Base-by-base conservation (phyloP, 345 rosid species). In the Melastoma malabathricum region DNA sequence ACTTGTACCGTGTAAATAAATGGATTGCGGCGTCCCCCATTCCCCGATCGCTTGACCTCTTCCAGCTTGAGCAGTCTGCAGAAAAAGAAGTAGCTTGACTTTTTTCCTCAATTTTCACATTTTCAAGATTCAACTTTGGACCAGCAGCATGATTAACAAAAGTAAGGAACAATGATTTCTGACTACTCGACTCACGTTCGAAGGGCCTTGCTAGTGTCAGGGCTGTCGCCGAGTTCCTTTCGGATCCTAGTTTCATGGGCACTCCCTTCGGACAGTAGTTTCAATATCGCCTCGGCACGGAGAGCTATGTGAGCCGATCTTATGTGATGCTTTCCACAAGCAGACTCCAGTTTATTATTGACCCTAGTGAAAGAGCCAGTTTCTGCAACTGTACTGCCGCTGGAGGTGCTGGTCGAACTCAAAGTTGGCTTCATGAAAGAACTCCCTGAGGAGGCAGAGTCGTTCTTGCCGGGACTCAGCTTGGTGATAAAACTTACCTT, bases 161-260 rank as follows among this genome's bases (percentile, higher is more conserved):
- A 29, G 38, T 5, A 29, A 29, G 38, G 12, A 34, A 6, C 2
- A 47, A 25, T 47, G 50, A 16, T n/a, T 8, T 9, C 25, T 47
- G 16, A 19, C 41, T 29, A 34, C 41, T 34, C 41, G 12, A 44
- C 52, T 52, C 68, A 86, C 97, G 81, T 79, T 72, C 94, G 76
- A 54, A 86, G 94, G 56, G 98, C 97, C 69, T 86, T 90, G 76
- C 98, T 90, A n/a, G 96, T 90, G 62, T 86, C 94, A 4, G 98
- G 94, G 46, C 92, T 86, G 61, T 90, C 89, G 5, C 98, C 98
- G 0, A 90, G 84, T 55, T 61, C 59, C 48, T 67, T 76, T 39
- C 98, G 95, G 43, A 90, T 86, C 49, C 68, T 70, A 13, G 80
- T 72, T 70, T 90, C 98, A 44, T 84, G 64, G 54, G 77, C 74